Base-by-base conservation (phyloP, 202 grass and related monocot species). In the Carex arenaria region DNA sequence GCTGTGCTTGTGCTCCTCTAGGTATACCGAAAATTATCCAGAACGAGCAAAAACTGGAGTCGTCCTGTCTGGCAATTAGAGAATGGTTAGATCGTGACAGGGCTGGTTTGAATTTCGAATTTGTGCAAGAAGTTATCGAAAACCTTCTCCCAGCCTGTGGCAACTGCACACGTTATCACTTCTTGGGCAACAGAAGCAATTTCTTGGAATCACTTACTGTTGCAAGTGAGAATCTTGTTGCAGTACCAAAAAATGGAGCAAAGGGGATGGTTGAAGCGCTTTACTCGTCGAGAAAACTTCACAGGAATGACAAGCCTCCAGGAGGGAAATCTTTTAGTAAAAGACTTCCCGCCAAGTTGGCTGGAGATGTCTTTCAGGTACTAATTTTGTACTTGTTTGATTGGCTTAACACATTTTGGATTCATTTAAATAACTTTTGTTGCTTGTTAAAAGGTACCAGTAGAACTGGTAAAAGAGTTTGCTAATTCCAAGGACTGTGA, bases 81-180 rank as follows among this genome's bases (percentile, higher is more conserved):
- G 89, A 93, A 87, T 96, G 96, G 96, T 85, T 99, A 89, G 89
- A 89, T 63, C 85, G 85, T 0, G 96, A 99, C 49, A 90, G 96
- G 73, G 85, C 89, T 84, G 96, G 96, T 40, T 93, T 99, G 81
- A 91, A 96, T 85, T 66, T 90, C 70, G 93, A 87, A 61, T 95
- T 99, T 88, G 89, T 99, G 78, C 91, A 99, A 84, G 91, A 99
- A 99, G 87, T 95, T 65, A 85, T 99, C 74, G 96, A 99, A 89
- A 93, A 84, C 74, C 91, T 95, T 88, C 61, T 82, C 11, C 96
- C 96, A 85, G 87, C 86, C 43, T 95, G 91, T 56, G 63, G 61
- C 64, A 80, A 84, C 64, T 96, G 93, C 88, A 83, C 85, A 72
- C 84, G 83, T 66, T 99, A 96, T 61, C 88, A 87, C 79, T 93